Conservation (phyloP, 192 early-diverging fungal genomes). For the Coemansia sp. region DNA sequence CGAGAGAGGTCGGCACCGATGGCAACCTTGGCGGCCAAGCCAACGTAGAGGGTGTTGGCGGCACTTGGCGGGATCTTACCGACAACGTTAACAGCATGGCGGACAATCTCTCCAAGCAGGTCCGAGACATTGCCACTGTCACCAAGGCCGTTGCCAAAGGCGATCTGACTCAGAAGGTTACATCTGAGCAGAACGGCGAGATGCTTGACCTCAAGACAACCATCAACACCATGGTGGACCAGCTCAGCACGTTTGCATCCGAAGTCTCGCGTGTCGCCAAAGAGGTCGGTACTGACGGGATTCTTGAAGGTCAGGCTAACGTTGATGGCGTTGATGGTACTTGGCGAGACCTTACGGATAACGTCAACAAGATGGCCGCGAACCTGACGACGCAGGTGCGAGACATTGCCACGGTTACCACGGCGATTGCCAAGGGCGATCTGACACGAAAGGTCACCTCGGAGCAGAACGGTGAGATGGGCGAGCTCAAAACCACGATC, state of each 20-base stretch:
- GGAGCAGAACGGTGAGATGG: slow-evolving; percentile 54
- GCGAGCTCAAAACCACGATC: slow-evolving; percentile 38
- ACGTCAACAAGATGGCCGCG: slow-evolving; percentile 58
- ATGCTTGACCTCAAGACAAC: slow-evolving; percentile 33
- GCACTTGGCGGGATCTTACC: slow-evolving; percentile 58
- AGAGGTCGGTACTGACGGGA: too few relatives aligned
- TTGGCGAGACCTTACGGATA: slow-evolving; percentile 58
- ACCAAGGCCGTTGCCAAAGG: slow-evolving; percentile 53
- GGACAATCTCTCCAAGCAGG: slow-evolving; percentile 55
- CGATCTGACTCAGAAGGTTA: slow-evolving; percentile 52
- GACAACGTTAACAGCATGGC: slow-evolving; percentile 61
- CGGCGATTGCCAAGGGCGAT: slow-evolving; percentile 53
- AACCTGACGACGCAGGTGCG: slow-evolving; percentile 59
- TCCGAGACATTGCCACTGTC: slow-evolving; percentile 58
- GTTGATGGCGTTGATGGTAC: slow-evolving; percentile 44
- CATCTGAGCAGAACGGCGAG: too few relatives aligned
- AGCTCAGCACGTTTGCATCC: slow-evolving; percentile 53
- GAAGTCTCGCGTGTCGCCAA: slow-evolving; percentile 66
- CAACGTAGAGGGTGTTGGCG: slow-evolving; percentile 22
- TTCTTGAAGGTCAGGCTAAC: slow-evolving; percentile 61
- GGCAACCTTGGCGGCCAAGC: slow-evolving; percentile 68
- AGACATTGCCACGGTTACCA: slow-evolving; percentile 55
- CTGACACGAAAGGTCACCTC: slow-evolving; percentile 50
- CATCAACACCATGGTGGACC: slow-evolving; percentile 62
- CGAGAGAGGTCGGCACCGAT: slow-evolving; percentile 60